These are phyloP conservation scores for Penicillium bovifimosum DNA, from an alignment of 495 filamentous ascomycete genomes.

Conservation along the genomic window DNA sequence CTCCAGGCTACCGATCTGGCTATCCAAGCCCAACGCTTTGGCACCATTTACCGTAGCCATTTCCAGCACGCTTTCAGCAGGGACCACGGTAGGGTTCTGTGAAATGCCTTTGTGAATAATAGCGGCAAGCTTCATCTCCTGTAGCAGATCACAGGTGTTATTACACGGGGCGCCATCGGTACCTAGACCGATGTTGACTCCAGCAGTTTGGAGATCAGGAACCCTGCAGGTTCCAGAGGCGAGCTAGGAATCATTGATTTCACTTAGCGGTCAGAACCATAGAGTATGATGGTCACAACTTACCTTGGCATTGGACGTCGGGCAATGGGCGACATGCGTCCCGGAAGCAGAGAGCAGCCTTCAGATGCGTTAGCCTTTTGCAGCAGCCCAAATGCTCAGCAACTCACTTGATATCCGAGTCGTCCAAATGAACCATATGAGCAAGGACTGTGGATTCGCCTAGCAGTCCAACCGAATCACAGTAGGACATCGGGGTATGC, in stretches of 20 bases:
- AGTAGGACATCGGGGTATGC: slow-evolving; percentile 43
- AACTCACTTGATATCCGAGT: slow-evolving; percentile 31
- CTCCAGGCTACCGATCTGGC: slow-evolving; percentile 45
- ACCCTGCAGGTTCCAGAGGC: slow-evolving; percentile 46
- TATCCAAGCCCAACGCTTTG: slow-evolving; percentile 44
- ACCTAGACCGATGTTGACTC: slow-evolving; percentile 40
- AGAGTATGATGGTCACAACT: background rate
- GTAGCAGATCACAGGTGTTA: slow-evolving; percentile 46
- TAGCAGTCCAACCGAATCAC: slow-evolving; percentile 35
- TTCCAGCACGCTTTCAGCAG: slow-evolving; percentile 45
- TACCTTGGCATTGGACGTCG: slow-evolving; percentile 42
- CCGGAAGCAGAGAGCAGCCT: slow-evolving; percentile 31
- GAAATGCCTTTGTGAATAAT: slow-evolving; percentile 47
- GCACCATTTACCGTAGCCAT: slow-evolving; percentile 50
- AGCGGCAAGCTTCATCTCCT: slow-evolving; percentile 47
- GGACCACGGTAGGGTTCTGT: slow-evolving; percentile 41
- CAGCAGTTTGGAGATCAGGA: slow-evolving; percentile 30
- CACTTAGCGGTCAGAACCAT: too few relatives aligned
- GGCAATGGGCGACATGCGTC: slow-evolving; percentile 45
- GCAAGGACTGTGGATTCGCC: slow-evolving; percentile 36
- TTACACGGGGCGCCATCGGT: slow-evolving; percentile 50
- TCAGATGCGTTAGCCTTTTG: background rate
- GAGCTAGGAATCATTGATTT: slow-evolving; percentile 17
- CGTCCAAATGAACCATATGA: slow-evolving; percentile 46
- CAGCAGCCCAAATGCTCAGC: too few relatives aligned